Conservation (phyloP, 2,329 filamentous ascomycete genomes). For the Phaeosphaeriaceae sp. region DNA sequence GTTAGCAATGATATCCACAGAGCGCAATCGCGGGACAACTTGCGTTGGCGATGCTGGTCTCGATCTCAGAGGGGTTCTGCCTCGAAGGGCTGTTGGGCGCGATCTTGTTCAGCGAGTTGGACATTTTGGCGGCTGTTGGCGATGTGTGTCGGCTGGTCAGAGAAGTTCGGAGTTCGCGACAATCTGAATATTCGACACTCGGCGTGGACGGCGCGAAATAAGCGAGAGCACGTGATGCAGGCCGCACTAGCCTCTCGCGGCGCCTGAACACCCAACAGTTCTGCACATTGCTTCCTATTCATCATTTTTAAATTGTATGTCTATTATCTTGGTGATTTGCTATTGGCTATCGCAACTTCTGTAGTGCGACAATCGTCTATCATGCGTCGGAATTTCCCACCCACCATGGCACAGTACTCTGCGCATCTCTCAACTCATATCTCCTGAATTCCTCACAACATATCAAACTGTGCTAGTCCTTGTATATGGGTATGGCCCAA, state of each 20-base stretch:
- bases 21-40: conserved; percentile 50
- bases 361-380: too few species aligned
- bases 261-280: too few species aligned
- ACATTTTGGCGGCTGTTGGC: conserved; percentile 62
- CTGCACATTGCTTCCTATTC: too few species aligned
- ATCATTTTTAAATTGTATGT: too few species aligned
- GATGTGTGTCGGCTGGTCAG: conserved; percentile 30
- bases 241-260: not conserved
- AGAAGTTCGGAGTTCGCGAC: conserved; percentile 13
- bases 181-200: too few species aligned
- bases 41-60: conserved; percentile 93
- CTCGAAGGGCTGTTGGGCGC: conserved; percentile 95
- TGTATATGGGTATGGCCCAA: conserved; percentile 32
- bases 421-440: not conserved
- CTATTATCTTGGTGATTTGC: too few species aligned
- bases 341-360: too few species aligned
- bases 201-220: conserved; percentile 6
- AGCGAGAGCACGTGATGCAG: too few species aligned
- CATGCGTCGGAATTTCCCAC: too few species aligned
- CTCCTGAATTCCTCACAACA: not conserved
- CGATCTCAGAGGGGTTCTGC: conserved; percentile 95
- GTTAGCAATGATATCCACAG: conserved; percentile 23
- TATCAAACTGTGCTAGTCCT: conserved; percentile 6
- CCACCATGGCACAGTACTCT: too few species aligned
- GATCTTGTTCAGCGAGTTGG: conserved; percentile 90